Conservation (phyloP, 2,329 filamentous ascomycete species). For the Venturia asperata region DNA sequence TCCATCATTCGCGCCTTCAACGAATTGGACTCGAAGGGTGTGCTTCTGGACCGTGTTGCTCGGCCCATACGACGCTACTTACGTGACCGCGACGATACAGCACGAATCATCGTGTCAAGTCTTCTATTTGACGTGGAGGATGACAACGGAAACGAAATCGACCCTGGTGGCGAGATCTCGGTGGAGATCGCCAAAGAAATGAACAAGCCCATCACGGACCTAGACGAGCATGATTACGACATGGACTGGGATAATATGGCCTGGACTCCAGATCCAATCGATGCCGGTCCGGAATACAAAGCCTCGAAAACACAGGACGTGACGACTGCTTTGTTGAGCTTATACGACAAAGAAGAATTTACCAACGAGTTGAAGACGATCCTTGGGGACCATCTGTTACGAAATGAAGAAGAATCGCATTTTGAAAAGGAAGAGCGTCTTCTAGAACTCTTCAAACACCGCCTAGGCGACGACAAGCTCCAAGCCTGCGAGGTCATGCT, state of each 20-base stretch:
- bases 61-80: slow-evolving; percentile 68
- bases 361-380: slow-evolving; percentile 90
- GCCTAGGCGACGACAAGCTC: slow-evolving; percentile 76
- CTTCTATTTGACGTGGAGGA: slow-evolving; percentile 57
- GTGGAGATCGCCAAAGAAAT: slow-evolving; percentile 60
- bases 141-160: slow-evolving; percentile 32
- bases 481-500: slow-evolving; percentile 98
- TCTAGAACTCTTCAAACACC: slow-evolving; percentile 76
- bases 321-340: slow-evolving; percentile 79
- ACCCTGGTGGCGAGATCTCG: slow-evolving; percentile 57
- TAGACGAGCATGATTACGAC: slow-evolving; percentile 50
- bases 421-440: slow-evolving; percentile 69
- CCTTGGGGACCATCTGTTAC: slow-evolving; percentile 71
- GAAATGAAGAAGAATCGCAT: slow-evolving; percentile 53
- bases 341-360: slow-evolving; percentile 88
- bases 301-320: slow-evolving; percentile 84
- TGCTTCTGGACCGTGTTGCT: slow-evolving; percentile 67
- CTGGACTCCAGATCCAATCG: slow-evolving; percentile 88
- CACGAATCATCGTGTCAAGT: slow-evolving; percentile 68
- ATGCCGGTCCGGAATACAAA: slow-evolving; percentile 84
- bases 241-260: slow-evolving; percentile 87
- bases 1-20: slow-evolving; percentile 72
- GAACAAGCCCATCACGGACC: slow-evolving; percentile 50
- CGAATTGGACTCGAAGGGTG: slow-evolving; percentile 67
- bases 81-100: slow-evolving; percentile 69